Base-by-base conservation (phyloP, 768 basidiomycete species). In the Kwoniella dendrophila region DNA sequence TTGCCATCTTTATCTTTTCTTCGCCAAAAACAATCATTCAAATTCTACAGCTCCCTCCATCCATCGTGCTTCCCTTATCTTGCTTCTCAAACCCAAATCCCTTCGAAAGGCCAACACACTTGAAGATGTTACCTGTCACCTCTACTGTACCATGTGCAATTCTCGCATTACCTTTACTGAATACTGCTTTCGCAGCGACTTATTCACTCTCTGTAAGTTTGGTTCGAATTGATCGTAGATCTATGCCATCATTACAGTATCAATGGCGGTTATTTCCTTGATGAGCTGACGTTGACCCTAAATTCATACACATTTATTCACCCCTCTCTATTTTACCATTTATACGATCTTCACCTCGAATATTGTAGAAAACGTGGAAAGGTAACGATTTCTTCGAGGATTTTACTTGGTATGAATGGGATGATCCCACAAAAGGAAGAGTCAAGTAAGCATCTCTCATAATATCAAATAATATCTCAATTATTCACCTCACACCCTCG, bases 351-450 rank as follows among this genome's bases (percentile, higher is more conserved):
- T 30, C 7, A 22, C 14, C 4, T 24, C 29, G 14, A 6, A 4
- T 29, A 12, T 12, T 11, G 7, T 22, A 63, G 62, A 34, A 50
- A 38, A 34, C 54, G 6, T 63, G 62, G 62, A 32, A 38, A 20
- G 62, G 62, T 33, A 40, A 56, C 16, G 55, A 50, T 36, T 63
- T 63, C 55, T 63, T 40, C 40, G 38, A 63, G 36, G 62, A 32
- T 11, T 63, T 63, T 27, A 50, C 30, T 5, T 63, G 54, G 43
- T 38, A 33, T 34, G 56, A 56, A 26, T 63, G 56, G 32, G 55
- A 63, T 51, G 62, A 63, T 52, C 62, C 62, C 10, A 63, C 62
- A 18, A 27, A 63, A 16, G 62, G 62, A 22, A 36, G 56, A 45
- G 55, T 57, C 62, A 58, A 58, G 56, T 58, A 27, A 30, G 56